Evolutionary conservation across 2,329 filamentous ascomycete genomes (phyloP).

Genomic region (Colletotrichum sp.): DNA sequence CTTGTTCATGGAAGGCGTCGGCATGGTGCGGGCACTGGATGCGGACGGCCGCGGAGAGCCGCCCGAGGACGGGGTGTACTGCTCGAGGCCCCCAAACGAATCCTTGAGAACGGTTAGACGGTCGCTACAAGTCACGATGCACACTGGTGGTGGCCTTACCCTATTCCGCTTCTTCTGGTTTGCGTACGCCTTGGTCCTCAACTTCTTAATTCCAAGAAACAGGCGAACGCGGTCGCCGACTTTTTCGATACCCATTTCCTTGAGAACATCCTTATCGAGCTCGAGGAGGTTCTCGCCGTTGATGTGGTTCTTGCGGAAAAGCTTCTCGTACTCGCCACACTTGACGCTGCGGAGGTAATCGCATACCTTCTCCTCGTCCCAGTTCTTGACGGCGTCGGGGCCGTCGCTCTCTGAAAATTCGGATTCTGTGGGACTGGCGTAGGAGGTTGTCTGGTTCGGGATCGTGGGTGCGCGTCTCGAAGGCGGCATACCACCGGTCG

Average conservation of each 20-base stretch:
- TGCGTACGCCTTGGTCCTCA: slow-evolving; percentile 77
- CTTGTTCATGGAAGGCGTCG: slow-evolving; percentile 57
- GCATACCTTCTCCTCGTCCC: slow-evolving; percentile 91
- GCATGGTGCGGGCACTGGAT: slow-evolving; percentile 45
- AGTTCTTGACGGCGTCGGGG: slow-evolving; percentile 78
- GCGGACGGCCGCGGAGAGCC: slow-evolving; percentile 66
- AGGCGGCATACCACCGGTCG: slow-evolving; percentile 55
- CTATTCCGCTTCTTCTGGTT: slow-evolving; percentile 85
- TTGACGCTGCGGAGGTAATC: slow-evolving; percentile 92
- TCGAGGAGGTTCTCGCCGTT: slow-evolving; percentile 96
- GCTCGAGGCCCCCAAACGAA: slow-evolving; percentile 81
- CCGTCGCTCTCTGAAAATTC: slow-evolving; percentile 88
- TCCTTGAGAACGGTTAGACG: slow-evolving; percentile 60
- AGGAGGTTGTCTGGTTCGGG: slow-evolving; percentile 59
- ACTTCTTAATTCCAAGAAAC: slow-evolving; percentile 83
- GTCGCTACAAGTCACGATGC: not conserved
- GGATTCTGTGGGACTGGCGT: slow-evolving; percentile 86
- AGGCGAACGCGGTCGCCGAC: slow-evolving; percentile 95
- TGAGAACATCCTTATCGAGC: slow-evolving; percentile 94
- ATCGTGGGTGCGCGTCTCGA: slow-evolving; percentile 57
- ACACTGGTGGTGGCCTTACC: slow-evolving; percentile 56
- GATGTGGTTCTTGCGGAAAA: slow-evolving; percentile 93
- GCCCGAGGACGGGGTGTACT: slow-evolving; percentile 65
- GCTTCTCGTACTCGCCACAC: slow-evolving; percentile 89
- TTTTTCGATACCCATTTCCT: slow-evolving; percentile 98